phyloP scores from a whole-genome alignment of 2,329 filamentous ascomycete species.

The Dactylellina parvicollis region DNA sequence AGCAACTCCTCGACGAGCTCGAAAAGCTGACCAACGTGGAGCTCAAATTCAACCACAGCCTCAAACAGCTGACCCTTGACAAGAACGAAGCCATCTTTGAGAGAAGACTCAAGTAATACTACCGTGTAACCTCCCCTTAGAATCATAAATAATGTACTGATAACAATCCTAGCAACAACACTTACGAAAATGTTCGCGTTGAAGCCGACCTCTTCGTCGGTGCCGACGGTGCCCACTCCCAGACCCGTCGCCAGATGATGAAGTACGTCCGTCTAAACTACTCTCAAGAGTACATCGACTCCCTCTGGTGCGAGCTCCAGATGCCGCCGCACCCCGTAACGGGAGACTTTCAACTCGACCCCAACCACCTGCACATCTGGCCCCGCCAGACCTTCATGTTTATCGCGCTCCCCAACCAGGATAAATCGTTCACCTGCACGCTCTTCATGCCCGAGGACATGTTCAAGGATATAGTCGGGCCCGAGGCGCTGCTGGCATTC shows the following conservation, averaged over 20 bases:
- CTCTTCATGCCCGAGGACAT: slow-evolving; percentile 81
- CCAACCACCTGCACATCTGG: slow-evolving; percentile 97
- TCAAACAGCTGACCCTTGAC: slow-evolving; percentile 87
- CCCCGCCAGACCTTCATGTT: slow-evolving; percentile 96
- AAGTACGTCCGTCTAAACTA: slow-evolving; percentile 90
- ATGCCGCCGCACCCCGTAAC: slow-evolving; percentile 69
- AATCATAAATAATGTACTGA: neutral
- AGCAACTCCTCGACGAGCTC: slow-evolving; percentile 81
- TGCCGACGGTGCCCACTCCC: slow-evolving; percentile 93
- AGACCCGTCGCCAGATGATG: slow-evolving; percentile 92
- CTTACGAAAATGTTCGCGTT: slow-evolving; percentile 67
- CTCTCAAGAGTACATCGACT: slow-evolving; percentile 93
- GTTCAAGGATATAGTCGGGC: slow-evolving; percentile 72
- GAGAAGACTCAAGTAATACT: slow-evolving; percentile 37
- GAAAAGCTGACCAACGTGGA: slow-evolving; percentile 87
- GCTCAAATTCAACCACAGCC: slow-evolving; percentile 90
- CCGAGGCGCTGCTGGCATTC: slow-evolving; percentile 72
- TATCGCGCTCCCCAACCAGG: slow-evolving; percentile 90
- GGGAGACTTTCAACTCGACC: slow-evolving; percentile 79
- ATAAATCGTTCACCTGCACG: slow-evolving; percentile 94
- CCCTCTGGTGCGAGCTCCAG: slow-evolving; percentile 95
- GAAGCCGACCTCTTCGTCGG: slow-evolving; percentile 93
- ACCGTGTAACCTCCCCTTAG: neutral
- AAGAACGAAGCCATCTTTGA: slow-evolving; percentile 89
- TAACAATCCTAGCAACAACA: slow-evolving; percentile 7